phyloP scores from a whole-genome alignment of 768 basidiomycete species.

The Pholiota microspora region DNA sequence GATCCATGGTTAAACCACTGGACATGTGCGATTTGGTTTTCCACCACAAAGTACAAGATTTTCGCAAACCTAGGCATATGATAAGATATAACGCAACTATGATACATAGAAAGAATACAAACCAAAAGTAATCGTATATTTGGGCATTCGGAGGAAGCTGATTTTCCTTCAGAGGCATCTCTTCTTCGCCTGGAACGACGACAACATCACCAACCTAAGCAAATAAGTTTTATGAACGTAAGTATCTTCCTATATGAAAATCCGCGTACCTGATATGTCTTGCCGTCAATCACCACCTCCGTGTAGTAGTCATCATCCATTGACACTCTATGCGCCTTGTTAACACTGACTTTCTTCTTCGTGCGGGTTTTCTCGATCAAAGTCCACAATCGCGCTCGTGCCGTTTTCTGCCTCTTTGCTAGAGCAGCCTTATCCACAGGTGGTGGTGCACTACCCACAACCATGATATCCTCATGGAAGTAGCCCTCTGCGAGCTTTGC shows the following conservation, averaged over 20 bases:
- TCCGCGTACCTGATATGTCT: slow-evolving; percentile 40
- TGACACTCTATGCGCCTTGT: slow-evolving; percentile 32
- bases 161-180: slow-evolving; percentile 30
- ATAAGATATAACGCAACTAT: not conserved
- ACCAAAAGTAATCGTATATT: slow-evolving; percentile 69
- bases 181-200: slow-evolving; percentile 38
- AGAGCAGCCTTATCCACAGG: slow-evolving; percentile 24
- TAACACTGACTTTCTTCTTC: slow-evolving; percentile 25
- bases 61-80: slow-evolving; percentile 59
- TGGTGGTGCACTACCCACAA: slow-evolving; percentile 48
- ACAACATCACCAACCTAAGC: slow-evolving; percentile 63
- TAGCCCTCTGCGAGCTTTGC: slow-evolving; percentile 45
- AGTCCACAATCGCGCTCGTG: slow-evolving; percentile 24
- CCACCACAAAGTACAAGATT: slow-evolving; percentile 51
- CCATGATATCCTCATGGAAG: slow-evolving; percentile 51
- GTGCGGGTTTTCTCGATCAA: slow-evolving; percentile 25
- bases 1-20: slow-evolving; percentile 77
- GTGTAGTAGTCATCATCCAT: slow-evolving; percentile 33
- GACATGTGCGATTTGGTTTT: slow-evolving; percentile 49
- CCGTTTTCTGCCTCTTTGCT: slow-evolving; percentile 24
- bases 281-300: slow-evolving; percentile 40
- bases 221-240: not conserved
- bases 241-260: not conserved
- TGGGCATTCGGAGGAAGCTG: slow-evolving; percentile 33
- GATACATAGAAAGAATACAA: slow-evolving; percentile 1